Percentiles rank a stretch among this genome's conserved stretches.
Conservation (phyloP, 2,329 filamentous ascomycete species). For the Paecilomyces dactylethromorphus region DNA sequence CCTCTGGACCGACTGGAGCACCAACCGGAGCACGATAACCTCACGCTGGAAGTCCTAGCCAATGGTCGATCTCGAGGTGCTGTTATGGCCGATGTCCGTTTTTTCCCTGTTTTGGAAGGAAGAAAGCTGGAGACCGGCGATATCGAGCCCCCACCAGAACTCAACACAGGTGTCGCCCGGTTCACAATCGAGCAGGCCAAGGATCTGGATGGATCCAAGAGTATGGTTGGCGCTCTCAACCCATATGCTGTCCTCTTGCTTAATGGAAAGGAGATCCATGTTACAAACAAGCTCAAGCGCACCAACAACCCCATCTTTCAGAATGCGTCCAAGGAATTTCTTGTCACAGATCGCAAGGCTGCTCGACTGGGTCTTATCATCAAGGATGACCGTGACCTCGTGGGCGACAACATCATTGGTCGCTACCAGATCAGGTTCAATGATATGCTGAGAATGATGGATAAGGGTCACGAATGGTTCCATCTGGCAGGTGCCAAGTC, state of each 20-base stretch:
- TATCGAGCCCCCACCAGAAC: slow-evolving; percentile 72
- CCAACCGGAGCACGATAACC: slow-evolving; percentile 70
- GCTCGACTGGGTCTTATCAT: slow-evolving; percentile 86
- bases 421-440: slow-evolving; percentile 94
- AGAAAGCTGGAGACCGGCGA: slow-evolving; percentile 64
- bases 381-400: slow-evolving; percentile 89
- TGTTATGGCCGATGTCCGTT: slow-evolving; percentile 75
- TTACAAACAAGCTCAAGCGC: slow-evolving; percentile 86
- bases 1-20: slow-evolving; percentile 74
- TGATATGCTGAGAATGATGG: slow-evolving; percentile 84
- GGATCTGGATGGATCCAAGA: slow-evolving; percentile 88
- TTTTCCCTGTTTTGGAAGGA: slow-evolving; percentile 85
- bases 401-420: slow-evolving; percentile 75
- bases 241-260: slow-evolving; percentile 84
- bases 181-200: slow-evolving; percentile 96
- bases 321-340: slow-evolving; percentile 83
- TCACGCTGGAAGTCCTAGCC: slow-evolving; percentile 74
- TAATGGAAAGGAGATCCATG: slow-evolving; percentile 85
- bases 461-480: slow-evolving; percentile 95
- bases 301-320: slow-evolving; percentile 98
- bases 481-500: slow-evolving; percentile 73
- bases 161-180: slow-evolving; percentile 86
- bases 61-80: slow-evolving; percentile 80
- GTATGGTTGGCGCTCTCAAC: slow-evolving; percentile 81
- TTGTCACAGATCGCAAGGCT: slow-evolving; percentile 87